These are phyloP conservation scores for Sarocladium oryzae DNA, from an alignment of 2,329 filamentous ascomycete genomes.

Conservation along the genomic window DNA sequence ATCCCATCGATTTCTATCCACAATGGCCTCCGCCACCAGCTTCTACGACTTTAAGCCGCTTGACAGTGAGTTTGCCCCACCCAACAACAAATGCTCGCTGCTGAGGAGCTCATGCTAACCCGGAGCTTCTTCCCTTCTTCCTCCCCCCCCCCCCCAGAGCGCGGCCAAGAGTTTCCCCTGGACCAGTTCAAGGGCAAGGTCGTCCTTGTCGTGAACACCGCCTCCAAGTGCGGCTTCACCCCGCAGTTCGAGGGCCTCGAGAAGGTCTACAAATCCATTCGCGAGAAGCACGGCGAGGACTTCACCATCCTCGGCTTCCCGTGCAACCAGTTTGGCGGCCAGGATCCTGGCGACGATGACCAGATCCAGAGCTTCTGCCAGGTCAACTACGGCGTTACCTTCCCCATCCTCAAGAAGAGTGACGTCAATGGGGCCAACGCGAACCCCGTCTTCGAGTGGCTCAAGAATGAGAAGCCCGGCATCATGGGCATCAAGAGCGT, in stretches of 20 bases:
- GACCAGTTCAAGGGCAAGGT: slow-evolving; percentile 80
- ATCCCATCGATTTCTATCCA: slow-evolving; percentile 6
- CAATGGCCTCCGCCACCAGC: slow-evolving; percentile 34
- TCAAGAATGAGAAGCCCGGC: slow-evolving; percentile 69
- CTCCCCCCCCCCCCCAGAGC: slow-evolving; percentile 22
- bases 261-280: slow-evolving; percentile 76
- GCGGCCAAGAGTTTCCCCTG: slow-evolving; percentile 66
- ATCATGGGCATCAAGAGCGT: slow-evolving; percentile 81
- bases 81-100: neutral
- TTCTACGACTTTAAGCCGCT: slow-evolving; percentile 84
- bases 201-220: slow-evolving; percentile 93
- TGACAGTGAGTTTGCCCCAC: slow-evolving; percentile 55
- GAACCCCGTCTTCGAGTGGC: slow-evolving; percentile 72
- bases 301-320: slow-evolving; percentile 92
- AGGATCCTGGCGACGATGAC: slow-evolving; percentile 80
- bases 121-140: neutral
- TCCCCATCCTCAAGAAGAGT: slow-evolving; percentile 86
- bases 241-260: slow-evolving; percentile 91
- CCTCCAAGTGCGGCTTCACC: slow-evolving; percentile 98
- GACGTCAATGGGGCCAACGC: slow-evolving; percentile 87
- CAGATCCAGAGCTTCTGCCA: slow-evolving; percentile 82
- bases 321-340: slow-evolving; percentile 92
- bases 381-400: slow-evolving; percentile 84
- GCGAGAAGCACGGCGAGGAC: slow-evolving; percentile 61
- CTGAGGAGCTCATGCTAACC: slow-evolving; percentile 1